Evolutionary conservation across 495 filamentous ascomycete genomes (phyloP), one percentile per base, ranked within the genome.

Genomic region (Penicillium herquei): DNA sequence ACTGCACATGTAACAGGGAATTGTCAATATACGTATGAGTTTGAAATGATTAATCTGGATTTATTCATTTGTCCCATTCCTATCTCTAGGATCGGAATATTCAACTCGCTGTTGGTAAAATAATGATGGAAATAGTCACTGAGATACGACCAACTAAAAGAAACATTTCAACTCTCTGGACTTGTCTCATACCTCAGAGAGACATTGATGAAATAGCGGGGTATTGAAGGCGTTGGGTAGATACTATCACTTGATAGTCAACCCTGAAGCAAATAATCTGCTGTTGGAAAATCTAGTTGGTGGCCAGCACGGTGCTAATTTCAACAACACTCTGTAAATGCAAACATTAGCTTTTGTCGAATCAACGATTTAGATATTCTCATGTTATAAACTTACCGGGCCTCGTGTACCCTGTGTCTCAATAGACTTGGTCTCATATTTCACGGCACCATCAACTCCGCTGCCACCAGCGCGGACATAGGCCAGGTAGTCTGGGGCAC

Each of bases 401-500:
- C 55, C 50, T n/a, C 43, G 31, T 14, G 35, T 17, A 26, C 37
- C 37, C 48, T 57, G 46, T 8, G 59, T 52, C n/a, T 58, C 37
- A 37, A 56, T 39, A 32, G 55, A 58, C 42, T 51, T 43, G 13
- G 55, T 70, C 57, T 61, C 52, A 58, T 67, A 70, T 35, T 52
- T 55, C 18, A 64, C 54, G 13, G 58, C 46, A 4, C 39, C 51
- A 49, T 31, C 34, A 40, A 11, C n/a, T 2, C 59, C 48, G 54
- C 64, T 48, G 51, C 69, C 40, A 56, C 63, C 56, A 13, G 53
- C 56, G 44, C 52, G 56, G 0, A 72, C 65, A 66, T 70, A 70
- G 52, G 61, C 54, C 48, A 70, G 39, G 59, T 73, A 73, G 21
- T 61, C 54, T 26, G 70, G 70, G 9, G 59, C 59, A 9, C 59